Conservation (phyloP, 441 rosid genomes). For the Erodium trifolium region DNA sequence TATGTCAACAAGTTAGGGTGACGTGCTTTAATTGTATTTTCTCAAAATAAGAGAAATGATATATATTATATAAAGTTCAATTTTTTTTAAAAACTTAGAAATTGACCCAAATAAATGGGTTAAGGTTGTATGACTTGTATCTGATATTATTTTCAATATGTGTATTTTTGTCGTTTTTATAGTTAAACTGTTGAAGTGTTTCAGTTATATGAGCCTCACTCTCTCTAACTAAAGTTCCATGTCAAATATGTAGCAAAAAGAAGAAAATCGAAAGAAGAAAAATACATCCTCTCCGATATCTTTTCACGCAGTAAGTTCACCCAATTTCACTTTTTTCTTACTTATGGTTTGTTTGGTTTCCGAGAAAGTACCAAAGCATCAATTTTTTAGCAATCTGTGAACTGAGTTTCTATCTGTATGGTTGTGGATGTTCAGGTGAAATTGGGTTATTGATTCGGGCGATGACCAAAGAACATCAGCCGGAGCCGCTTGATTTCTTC, state of each 20-base stretch:
- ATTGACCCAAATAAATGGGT: not conserved
- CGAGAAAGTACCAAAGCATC: constrained; percentile 23
- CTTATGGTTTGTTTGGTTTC: constrained; percentile 23
- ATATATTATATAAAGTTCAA: too few relatives aligned
- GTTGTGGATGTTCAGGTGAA: constrained; percentile 19
- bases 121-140: not conserved
- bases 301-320: constrained; percentile 1
- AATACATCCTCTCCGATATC: not conserved
- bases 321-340: constrained; percentile 4
- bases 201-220: not conserved
- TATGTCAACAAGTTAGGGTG: too few relatives aligned
- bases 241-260: constrained; percentile 3
- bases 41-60: too few relatives aligned
- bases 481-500: constrained; percentile 99
- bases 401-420: constrained; percentile 7
- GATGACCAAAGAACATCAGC: constrained; percentile 75
- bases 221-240: not conserved
- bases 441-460: constrained; percentile 20
- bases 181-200: not conserved
- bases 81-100: too few relatives aligned
- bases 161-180: too few relatives aligned
- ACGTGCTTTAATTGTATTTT: too few relatives aligned
- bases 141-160: not conserved
- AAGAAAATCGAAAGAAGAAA: too few relatives aligned
- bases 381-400: constrained; percentile 23